phyloP scores from a whole-genome alignment of 140 eudicot genomes.

The Flaveria floridana region DNA sequence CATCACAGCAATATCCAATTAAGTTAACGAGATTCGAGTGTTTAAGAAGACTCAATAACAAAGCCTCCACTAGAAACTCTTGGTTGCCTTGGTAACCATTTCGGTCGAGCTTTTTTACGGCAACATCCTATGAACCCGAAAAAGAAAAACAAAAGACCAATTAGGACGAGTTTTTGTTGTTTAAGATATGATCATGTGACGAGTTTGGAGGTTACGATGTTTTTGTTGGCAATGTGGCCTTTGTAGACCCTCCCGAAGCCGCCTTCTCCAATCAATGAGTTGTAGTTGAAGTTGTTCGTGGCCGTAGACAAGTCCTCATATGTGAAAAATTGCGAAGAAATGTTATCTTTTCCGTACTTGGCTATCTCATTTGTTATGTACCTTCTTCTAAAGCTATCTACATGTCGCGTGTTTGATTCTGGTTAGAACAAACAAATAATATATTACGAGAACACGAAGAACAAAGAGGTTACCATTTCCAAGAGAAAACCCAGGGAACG shows the following conservation, averaged over 20 bases:
- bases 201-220: constrained; percentile 39
- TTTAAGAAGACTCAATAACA: constrained; percentile 50
- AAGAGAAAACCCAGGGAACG: constrained; percentile 43
- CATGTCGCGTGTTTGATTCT: constrained; percentile 6
- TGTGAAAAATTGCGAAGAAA: constrained; percentile 52
- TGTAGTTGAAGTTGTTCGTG: constrained; percentile 56
- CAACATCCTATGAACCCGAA: constrained; percentile 40
- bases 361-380: constrained; percentile 60
- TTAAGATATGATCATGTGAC: constrained; percentile 2
- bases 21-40: constrained; percentile 48
- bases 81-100: constrained; percentile 53
- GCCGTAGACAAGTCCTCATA: constrained; percentile 55
- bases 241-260: constrained; percentile 87
- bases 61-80: constrained; percentile 50
- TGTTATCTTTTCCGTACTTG: constrained; percentile 52
- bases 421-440: background rate
- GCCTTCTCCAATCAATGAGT: constrained; percentile 72
- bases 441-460: background rate
- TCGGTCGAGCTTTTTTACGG: constrained; percentile 52
- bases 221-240: constrained; percentile 49
- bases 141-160: background rate
- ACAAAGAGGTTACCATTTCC: constrained; percentile 35
- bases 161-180: background rate
- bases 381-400: constrained; percentile 62
- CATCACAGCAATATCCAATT: constrained; percentile 49